Evolutionary conservation across 305 asterid species (phyloP).

Genomic region (Caryopteris hybrid): DNA sequence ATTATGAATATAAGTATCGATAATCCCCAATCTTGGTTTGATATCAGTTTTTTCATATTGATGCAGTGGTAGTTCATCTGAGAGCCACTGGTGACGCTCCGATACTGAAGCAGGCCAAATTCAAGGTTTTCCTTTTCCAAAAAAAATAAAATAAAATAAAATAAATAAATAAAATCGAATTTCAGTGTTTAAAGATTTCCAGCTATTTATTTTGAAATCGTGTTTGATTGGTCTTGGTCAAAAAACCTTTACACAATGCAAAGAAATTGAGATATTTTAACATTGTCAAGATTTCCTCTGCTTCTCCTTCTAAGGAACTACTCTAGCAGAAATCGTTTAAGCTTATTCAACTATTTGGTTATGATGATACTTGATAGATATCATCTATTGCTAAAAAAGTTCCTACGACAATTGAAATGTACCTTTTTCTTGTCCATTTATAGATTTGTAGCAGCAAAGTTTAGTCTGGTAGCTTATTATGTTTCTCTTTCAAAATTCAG

Average conservation of each 20-base stretch:
- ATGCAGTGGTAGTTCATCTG: slow-evolving; percentile 78
- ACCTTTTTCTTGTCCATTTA: background rate
- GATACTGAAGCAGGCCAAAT: slow-evolving; percentile 83
- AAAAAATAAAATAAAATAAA: too few species aligned
- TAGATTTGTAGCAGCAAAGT: background rate
- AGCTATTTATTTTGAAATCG: background rate
- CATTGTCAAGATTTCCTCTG: background rate
- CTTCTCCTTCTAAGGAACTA: background rate
- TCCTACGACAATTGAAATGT: background rate
- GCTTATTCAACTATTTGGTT: background rate
- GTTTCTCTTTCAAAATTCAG: slow-evolving; percentile 29
- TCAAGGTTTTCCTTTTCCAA: slow-evolving; percentile 47
- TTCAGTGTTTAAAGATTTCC: background rate
- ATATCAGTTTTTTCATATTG: slow-evolving; percentile 8
- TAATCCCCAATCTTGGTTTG: background rate
- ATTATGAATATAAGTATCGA: background rate
- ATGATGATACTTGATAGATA: background rate
- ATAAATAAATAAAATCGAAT: too few species aligned
- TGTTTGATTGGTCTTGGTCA: background rate
- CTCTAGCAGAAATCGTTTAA: background rate
- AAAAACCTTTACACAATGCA: background rate
- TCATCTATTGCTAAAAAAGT: background rate
- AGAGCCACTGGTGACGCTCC: slow-evolving; percentile 96
- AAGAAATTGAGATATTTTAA: background rate
- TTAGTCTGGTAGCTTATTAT: background rate